Evolutionary conservation across 2,329 filamentous ascomycete species (phyloP).

Genomic region (Aspergillus fischeri): DNA sequence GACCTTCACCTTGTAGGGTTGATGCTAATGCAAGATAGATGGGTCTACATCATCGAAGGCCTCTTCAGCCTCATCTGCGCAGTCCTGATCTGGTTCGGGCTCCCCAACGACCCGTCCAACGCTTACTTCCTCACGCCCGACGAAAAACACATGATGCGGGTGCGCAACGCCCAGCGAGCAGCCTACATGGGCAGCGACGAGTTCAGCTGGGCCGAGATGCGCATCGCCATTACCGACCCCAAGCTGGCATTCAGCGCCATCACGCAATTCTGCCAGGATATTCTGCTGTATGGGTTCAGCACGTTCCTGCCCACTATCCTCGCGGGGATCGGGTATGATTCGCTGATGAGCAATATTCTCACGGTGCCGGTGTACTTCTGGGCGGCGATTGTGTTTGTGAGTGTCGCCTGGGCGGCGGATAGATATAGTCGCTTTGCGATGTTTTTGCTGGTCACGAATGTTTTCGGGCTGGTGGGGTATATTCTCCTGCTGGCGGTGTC

Average conservation of each 20-base stretch:
- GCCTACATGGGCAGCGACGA: conserved; percentile 50
- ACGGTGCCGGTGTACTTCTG: conserved; percentile 56
- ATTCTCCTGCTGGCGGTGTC: conserved; percentile 47
- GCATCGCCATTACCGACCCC: conserved; percentile 45
- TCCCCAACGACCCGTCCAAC: conserved; percentile 46
- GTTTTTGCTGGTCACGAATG: conserved; percentile 34
- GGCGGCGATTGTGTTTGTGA: conserved; percentile 46
- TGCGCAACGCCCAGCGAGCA: conserved; percentile 43
- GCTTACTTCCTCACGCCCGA: conserved; percentile 49
- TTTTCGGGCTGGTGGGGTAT: conserved; percentile 49
- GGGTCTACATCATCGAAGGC: conserved; percentile 51
- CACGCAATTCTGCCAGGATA: conserved; percentile 52
- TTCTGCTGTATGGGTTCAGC: conserved; percentile 54
- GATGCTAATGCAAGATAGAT: conserved; percentile 17
- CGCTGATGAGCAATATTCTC: conserved; percentile 50
- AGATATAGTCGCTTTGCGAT: conserved; percentile 26
- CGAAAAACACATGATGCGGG: conserved; percentile 49
- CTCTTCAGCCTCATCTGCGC: conserved; percentile 43
- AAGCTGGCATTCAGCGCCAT: conserved; percentile 50
- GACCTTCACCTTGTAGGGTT: too few relatives aligned
- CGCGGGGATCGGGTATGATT: conserved; percentile 48
- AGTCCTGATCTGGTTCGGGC: conserved; percentile 43
- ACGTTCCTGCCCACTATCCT: conserved; percentile 57
- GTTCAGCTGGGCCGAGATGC: conserved; percentile 50
- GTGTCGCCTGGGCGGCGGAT: conserved; percentile 47